Conservation (phyloP, 805 yeast species). For the Saturnispora ahearnii region DNA sequence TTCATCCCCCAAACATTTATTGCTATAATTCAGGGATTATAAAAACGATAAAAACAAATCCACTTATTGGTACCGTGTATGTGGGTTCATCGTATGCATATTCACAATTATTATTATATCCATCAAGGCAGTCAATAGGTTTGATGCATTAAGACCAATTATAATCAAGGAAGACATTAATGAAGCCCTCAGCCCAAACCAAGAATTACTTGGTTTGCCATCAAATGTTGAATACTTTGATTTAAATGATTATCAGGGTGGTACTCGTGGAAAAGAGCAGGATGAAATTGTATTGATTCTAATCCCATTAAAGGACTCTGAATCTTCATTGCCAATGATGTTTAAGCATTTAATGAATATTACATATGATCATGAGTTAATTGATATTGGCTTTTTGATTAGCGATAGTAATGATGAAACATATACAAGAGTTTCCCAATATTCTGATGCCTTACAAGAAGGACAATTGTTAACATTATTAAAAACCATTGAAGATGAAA, state of each 20-base stretch:
- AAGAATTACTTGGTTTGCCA: constrained; percentile 8
- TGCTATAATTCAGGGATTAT: neutral
- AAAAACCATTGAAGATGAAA: constrained; percentile 32
- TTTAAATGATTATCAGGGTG: constrained; percentile 47
- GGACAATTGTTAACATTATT: constrained; percentile 50
- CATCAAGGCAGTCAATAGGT: neutral
- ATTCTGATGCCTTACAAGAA: constrained; percentile 58
- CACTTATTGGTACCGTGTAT: neutral
- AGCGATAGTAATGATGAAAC: constrained; percentile 69
- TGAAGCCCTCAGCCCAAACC: constrained; percentile 10
- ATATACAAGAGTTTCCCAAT: constrained; percentile 54
- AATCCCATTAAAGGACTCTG: constrained; percentile 76
- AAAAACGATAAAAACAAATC: neutral
- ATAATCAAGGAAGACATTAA: neutral
- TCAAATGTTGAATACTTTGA: constrained; percentile 40
- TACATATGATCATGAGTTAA: constrained; percentile 72
- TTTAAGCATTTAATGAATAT: constrained; percentile 79
- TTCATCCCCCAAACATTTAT: too few relatives aligned
- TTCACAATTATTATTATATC: neutral
- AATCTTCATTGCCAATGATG: constrained; percentile 67
- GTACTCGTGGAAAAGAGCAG: constrained; percentile 36
- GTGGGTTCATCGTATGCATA: neutral
- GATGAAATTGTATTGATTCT: constrained; percentile 61
- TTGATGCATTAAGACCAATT: neutral
- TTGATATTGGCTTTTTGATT: constrained; percentile 73